Evolutionary conservation across 257 asterid genomes (phyloP).

Genomic region (Solanum clarkiae): DNA sequence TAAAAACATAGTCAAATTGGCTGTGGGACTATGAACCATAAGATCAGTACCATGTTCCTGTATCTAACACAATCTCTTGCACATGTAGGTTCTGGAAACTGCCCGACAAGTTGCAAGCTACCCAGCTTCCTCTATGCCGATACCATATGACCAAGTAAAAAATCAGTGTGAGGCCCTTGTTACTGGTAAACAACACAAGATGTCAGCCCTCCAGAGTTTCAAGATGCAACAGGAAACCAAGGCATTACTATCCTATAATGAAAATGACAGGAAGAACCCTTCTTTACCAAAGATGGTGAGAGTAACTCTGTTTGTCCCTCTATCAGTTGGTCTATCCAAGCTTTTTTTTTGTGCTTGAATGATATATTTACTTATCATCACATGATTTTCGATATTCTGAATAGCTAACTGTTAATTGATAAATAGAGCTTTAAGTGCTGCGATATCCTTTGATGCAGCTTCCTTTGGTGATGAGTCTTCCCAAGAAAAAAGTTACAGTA

Average conservation of each 20-base stretch:
- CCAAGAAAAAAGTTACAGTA: not conserved
- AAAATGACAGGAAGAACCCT: conserved; percentile 6
- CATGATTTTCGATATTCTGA: not conserved
- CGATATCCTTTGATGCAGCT: not conserved
- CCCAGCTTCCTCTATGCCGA: conserved; percentile 29
- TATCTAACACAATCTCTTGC: not conserved
- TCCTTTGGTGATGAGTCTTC: not conserved
- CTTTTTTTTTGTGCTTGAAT: not conserved
- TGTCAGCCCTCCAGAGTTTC: conserved; percentile 36
- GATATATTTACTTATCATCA: not conserved
- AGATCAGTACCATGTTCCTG: not conserved
- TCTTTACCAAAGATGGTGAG: conserved; percentile 10
- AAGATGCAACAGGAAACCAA: conserved; percentile 25
- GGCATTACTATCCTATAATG: conserved; percentile 9
- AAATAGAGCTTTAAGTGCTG: not conserved
- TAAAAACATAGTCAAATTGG: not conserved
- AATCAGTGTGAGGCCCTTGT: conserved; percentile 42
- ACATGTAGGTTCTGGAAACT: conserved; percentile 28
- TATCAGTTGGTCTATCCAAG: not conserved
- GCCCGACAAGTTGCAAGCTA: conserved; percentile 36
- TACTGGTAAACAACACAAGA: conserved; percentile 33
- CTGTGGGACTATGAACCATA: not conserved
- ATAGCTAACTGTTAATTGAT: not conserved
- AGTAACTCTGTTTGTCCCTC: not conserved
- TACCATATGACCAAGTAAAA: conserved; percentile 41